These are phyloP conservation scores for Xylariaceae sp. DNA, from an alignment of 2,329 filamentous ascomycete genomes.

Conservation along the genomic window DNA sequence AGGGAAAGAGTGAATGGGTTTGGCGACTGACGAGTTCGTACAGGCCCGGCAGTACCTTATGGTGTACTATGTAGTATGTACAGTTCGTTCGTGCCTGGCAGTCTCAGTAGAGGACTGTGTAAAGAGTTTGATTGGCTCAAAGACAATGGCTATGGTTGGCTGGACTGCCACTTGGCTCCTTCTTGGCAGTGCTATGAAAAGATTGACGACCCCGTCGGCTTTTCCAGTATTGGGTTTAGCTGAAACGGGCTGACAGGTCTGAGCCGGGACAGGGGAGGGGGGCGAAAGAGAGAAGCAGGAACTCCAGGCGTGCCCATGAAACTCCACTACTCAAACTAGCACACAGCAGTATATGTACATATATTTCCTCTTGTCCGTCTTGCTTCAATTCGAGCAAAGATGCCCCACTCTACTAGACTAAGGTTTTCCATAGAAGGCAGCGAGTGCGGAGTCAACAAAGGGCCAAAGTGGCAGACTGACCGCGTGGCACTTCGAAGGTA, in stretches of 20 bases:
- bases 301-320: slow-evolving; percentile 17
- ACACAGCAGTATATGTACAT: slow-evolving; percentile 1
- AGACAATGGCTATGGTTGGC: slow-evolving; percentile 2
- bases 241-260: slow-evolving; percentile 35
- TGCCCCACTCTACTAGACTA: no score
- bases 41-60: no score
- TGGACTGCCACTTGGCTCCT: no score
- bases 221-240: slow-evolving; percentile 25
- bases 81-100: no score
- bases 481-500: no score
- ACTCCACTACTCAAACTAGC: not conserved
- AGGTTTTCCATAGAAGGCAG: no score
- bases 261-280: slow-evolving; percentile 30
- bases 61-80: no score
- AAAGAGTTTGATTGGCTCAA: slow-evolving; percentile 8
- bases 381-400: no score
- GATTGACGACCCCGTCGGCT: slow-evolving; percentile 16
- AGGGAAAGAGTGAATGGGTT: slow-evolving; percentile 5
- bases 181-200: slow-evolving; percentile 21
- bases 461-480: no score
- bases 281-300: slow-evolving; percentile 22
- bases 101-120: no score
- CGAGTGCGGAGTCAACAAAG: no score
- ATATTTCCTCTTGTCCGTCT: no score
- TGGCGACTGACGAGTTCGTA: slow-evolving; percentile 1